These are phyloP conservation scores for Massospora cicadina DNA, from an alignment of 371 early-diverging fungal species.

Conservation along the genomic window DNA sequence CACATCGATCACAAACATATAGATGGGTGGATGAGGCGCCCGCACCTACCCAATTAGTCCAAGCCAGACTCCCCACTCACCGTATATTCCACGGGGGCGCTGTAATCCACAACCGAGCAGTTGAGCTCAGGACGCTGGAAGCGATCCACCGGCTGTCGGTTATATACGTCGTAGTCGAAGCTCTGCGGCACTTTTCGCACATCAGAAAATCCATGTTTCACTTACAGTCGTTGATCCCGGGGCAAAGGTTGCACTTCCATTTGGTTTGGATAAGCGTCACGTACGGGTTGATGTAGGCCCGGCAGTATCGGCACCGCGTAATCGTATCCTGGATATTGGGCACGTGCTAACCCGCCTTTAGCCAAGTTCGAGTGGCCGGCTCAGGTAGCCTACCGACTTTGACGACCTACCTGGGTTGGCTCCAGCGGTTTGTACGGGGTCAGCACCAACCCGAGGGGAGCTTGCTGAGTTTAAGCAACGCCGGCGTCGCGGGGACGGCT, in stretches of 20 bases:
- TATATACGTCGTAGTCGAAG: constrained; percentile 75
- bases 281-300: constrained; percentile 92
- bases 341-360: constrained; percentile 28
- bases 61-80: constrained; percentile 14
- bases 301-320: constrained; percentile 85
- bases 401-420: constrained; percentile 26
- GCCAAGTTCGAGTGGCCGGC: background rate
- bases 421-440: constrained; percentile 58
- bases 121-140: constrained; percentile 75
- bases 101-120: constrained; percentile 77
- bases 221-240: constrained; percentile 68
- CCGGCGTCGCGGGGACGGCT: constrained; percentile 63
- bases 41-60: constrained; percentile 23
- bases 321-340: constrained; percentile 70
- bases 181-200: constrained; percentile 58
- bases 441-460: constrained; percentile 77
- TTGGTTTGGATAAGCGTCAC: constrained; percentile 79
- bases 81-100: constrained; percentile 92
- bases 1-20: constrained; percentile 84
- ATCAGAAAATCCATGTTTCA: background rate
- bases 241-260: constrained; percentile 95
- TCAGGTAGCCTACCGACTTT: constrained; percentile 16
- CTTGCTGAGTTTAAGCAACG: constrained; percentile 61
- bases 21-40: constrained; percentile 88
- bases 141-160: constrained; percentile 62